These are phyloP conservation scores for Erucastrum elatum DNA, from an alignment of 345 rosid species.

Conservation along the genomic window DNA sequence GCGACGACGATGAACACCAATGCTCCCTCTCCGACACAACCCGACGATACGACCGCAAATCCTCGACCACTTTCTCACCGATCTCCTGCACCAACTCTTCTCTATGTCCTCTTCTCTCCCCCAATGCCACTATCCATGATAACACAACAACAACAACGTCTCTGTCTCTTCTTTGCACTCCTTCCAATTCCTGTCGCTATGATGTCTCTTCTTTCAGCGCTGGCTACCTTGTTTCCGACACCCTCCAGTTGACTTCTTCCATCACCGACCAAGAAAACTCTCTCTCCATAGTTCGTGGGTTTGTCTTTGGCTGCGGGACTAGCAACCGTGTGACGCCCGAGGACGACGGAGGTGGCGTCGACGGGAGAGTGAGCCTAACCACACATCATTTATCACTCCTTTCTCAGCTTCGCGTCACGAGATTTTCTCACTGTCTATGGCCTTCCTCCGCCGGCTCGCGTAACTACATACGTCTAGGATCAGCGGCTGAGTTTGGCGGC, in stretches of 20 bases:
- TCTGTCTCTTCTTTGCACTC: conserved; percentile 32
- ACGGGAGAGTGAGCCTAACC: conserved; percentile 38
- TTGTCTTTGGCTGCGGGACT: conserved; percentile 40
- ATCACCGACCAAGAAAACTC: conserved; percentile 41
- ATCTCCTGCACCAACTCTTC: conserved; percentile 34
- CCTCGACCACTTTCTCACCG: conserved; percentile 32
- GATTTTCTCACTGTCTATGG: conserved; percentile 41
- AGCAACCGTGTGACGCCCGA: conserved; percentile 16
- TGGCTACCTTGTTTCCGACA: conserved; percentile 40
- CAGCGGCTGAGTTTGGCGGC: conserved; percentile 25
- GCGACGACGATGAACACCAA: conserved; percentile 30
- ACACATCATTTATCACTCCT: conserved; percentile 35
- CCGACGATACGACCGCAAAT: conserved; percentile 12
- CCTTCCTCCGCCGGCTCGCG: conserved; percentile 30
- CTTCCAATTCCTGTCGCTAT: conserved; percentile 31
- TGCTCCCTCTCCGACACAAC: conserved; percentile 27
- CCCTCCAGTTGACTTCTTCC: conserved; percentile 35
- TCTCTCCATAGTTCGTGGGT: conserved; percentile 28
- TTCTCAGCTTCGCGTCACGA: conserved; percentile 31
- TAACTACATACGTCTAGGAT: conserved; percentile 37
- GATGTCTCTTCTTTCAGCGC: conserved; percentile 23
- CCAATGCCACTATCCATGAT: not conserved
- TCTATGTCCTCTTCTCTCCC: conserved; percentile 21
- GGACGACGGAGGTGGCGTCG: conserved; percentile 24
- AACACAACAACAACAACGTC: conserved; percentile 19